phyloP scores from a whole-genome alignment of 345 rosid species.

The Alliaria petiolata region DNA sequence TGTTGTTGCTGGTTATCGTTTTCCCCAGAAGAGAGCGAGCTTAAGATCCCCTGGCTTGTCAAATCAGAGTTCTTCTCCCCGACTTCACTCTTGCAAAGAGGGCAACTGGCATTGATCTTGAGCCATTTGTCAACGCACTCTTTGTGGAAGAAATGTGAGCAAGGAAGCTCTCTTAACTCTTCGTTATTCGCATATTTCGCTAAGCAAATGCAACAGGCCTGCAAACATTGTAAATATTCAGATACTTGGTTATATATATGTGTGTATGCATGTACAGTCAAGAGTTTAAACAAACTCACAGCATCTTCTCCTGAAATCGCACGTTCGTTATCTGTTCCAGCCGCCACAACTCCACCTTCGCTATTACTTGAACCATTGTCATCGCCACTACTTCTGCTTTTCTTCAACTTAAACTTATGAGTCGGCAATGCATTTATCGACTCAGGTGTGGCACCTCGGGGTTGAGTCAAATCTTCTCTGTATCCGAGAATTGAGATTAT shows the following conservation, averaged over 20 bases:
- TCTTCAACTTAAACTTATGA: constrained; percentile 83
- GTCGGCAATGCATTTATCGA: constrained; percentile 84
- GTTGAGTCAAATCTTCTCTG: constrained; percentile 82
- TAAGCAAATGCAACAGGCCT: constrained; percentile 97
- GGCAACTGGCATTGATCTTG: constrained; percentile 88
- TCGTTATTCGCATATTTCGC: constrained; percentile 91
- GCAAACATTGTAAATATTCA: constrained; percentile 12
- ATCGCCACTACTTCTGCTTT: constrained; percentile 50
- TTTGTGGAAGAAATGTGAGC: constrained; percentile 89
- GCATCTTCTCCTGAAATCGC: constrained; percentile 90
- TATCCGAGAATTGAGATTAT: constrained; percentile 88
- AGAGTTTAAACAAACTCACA: constrained; percentile 40
- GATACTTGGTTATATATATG: not conserved
- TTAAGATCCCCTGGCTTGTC: constrained; percentile 37
- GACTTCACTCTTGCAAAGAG: constrained; percentile 90
- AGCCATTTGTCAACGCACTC: constrained; percentile 98
- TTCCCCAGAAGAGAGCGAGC: constrained; percentile 35
- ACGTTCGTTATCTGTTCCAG: constrained; percentile 87
- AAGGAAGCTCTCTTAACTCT: constrained; percentile 87
- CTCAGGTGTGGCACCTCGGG: constrained; percentile 92
- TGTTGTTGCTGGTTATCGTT: constrained; percentile 28
- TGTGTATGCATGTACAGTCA: not conserved
- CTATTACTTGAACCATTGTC: constrained; percentile 40
- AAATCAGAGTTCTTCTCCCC: constrained; percentile 50
- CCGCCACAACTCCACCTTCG: constrained; percentile 89